phyloP scores from a whole-genome alignment of 2,329 filamentous ascomycete genomes.

The Alternaria arborescens region DNA sequence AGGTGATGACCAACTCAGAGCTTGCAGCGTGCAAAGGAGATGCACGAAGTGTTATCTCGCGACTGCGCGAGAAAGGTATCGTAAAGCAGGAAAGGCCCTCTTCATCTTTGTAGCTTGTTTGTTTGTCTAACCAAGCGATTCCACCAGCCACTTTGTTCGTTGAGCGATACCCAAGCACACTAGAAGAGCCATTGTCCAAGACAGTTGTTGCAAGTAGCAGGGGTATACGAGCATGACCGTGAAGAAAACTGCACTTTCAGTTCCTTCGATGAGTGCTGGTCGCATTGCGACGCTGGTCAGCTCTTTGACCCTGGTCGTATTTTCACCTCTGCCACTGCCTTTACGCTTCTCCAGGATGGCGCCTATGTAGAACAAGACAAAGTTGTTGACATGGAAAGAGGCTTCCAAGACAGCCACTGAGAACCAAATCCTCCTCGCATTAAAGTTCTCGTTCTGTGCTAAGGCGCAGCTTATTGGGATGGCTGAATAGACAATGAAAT shows the following conservation, averaged over 20 bases:
- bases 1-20: neutral
- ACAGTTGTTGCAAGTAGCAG: neutral
- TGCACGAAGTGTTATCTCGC: neutral
- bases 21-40: slow-evolving; percentile 4
- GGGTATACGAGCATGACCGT: slow-evolving; percentile 1
- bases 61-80: neutral
- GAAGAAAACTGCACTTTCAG: slow-evolving; percentile 3
- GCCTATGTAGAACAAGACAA: slow-evolving; percentile 3
- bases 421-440: neutral
- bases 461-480: neutral
- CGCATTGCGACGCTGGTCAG: neutral
- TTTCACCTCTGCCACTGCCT: neutral
- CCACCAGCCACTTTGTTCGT: neutral
- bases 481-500: slow-evolving; percentile 3
- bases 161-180: slow-evolving; percentile 1
- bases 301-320: slow-evolving; percentile 1
- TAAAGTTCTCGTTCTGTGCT: neutral
- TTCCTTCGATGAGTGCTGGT: slow-evolving; percentile 5
- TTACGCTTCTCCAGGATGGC: slow-evolving; percentile 5
- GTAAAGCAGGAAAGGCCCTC: too few relatives aligned
- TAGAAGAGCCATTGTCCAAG: neutral
- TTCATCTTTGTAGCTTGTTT: neutral
- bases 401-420: neutral
- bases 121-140: neutral
- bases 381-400: slow-evolving; percentile 2